Conservation (phyloP, 768 basidiomycete species). For the Russula sp. region DNA sequence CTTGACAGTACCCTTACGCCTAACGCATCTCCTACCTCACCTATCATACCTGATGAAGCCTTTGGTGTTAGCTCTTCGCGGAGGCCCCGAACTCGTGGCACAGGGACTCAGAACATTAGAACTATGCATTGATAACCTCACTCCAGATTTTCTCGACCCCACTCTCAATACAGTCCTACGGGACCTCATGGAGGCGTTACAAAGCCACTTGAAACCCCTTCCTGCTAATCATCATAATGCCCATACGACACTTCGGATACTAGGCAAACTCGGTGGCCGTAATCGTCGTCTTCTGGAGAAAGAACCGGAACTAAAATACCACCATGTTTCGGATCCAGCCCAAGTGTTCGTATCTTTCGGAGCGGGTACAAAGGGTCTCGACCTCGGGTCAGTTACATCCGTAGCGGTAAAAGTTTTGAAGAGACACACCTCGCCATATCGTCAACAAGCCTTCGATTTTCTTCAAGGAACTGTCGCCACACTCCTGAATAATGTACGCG, state of each 20-base stretch:
- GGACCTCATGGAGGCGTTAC: constrained; percentile 92
- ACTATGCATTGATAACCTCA: constrained; percentile 98
- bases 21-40: constrained; percentile 94
- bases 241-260: constrained; percentile 91
- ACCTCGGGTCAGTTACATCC: constrained; percentile 60
- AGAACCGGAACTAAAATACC: constrained; percentile 72
- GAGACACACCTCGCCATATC: constrained; percentile 50
- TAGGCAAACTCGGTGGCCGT: constrained; percentile 94
- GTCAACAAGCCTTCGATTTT: constrained; percentile 59
- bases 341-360: constrained; percentile 72
- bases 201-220: constrained; percentile 84
- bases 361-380: constrained; percentile 59
- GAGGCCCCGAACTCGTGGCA: constrained; percentile 83
- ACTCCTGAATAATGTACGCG: constrained; percentile 69
- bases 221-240: constrained; percentile 88
- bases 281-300: constrained; percentile 84
- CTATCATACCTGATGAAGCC: constrained; percentile 96
- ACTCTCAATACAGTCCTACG: constrained; percentile 89
- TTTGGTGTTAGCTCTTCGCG: constrained; percentile 83
- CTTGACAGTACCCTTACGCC: constrained; percentile 90
- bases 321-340: constrained; percentile 65
- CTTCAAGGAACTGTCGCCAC: constrained; percentile 70
- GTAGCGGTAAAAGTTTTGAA: constrained; percentile 64
- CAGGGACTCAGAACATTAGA: constrained; percentile 96
- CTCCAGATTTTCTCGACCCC: constrained; percentile 96